phyloP scores from a whole-genome alignment of 805 yeast genomes.

The Alloascoidea africana region DNA sequence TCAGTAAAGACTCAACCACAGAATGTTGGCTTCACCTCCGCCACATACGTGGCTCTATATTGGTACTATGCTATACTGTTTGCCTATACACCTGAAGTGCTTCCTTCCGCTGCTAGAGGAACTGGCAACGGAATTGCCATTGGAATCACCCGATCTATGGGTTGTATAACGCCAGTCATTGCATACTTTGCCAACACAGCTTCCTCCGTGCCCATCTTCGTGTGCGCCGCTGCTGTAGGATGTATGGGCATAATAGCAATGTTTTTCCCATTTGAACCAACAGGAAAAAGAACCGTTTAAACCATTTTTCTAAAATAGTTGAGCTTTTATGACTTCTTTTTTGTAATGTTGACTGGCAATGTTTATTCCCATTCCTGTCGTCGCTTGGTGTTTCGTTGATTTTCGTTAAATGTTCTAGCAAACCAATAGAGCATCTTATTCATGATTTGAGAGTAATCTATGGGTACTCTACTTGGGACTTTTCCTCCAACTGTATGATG shows the following conservation, averaged over 20 bases:
- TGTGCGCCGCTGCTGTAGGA: conserved; percentile 30
- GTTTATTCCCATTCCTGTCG: too few relatives aligned
- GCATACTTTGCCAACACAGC: conserved; percentile 29
- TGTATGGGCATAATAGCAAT: conserved; percentile 26
- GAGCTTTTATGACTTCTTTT: too few relatives aligned
- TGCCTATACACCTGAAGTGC: conserved; percentile 34
- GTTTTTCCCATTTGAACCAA: conserved; percentile 35
- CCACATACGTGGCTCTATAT: conserved; percentile 12
- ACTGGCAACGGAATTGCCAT: conserved; percentile 35
- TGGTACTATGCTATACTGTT: conserved; percentile 27
- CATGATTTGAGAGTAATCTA: too few relatives aligned
- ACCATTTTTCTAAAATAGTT: too few relatives aligned
- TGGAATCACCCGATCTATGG: conserved; percentile 27
- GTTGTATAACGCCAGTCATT: conserved; percentile 32
- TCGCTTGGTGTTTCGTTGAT: too few relatives aligned
- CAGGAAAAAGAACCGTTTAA: conserved; percentile 6
- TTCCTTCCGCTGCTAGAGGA: conserved; percentile 21
- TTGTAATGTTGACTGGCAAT: too few relatives aligned
- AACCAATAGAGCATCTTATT: too few relatives aligned
- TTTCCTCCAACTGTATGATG: too few relatives aligned
- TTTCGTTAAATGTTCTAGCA: too few relatives aligned
- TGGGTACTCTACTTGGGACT: too few relatives aligned
- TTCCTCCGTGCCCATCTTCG: conserved; percentile 33
- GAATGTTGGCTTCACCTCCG: conserved; percentile 31
- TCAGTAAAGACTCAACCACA: conserved; percentile 39